Conservation (phyloP, 2,329 filamentous ascomycete species). For the Aspergillus glaucus region DNA sequence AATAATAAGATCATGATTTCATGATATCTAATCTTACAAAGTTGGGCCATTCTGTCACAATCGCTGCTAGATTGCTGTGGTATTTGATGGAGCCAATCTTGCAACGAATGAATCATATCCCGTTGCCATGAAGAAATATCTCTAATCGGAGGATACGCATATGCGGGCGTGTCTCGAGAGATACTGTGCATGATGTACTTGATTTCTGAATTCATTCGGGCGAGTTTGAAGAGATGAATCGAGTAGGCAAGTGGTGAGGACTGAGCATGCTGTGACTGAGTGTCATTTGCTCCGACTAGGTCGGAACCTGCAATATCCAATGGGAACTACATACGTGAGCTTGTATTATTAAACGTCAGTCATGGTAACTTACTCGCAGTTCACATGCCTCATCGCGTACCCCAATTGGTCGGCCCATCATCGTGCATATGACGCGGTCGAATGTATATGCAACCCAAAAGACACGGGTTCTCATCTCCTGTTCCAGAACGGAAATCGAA, state of each 20-base stretch:
- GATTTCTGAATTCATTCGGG: conserved; percentile 50
- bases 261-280: not conserved
- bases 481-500: conserved; percentile 43
- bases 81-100: conserved; percentile 36
- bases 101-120: conserved; percentile 36
- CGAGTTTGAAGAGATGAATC: conserved; percentile 42
- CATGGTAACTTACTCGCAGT: conserved; percentile 34
- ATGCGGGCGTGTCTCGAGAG: conserved; percentile 41
- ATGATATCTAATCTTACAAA: conserved; percentile 45
- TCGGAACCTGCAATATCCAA: conserved; percentile 9
- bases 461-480: conserved; percentile 50
- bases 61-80: conserved; percentile 17
- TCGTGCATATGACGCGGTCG: conserved; percentile 48
- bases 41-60: conserved; percentile 10
- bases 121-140: conserved; percentile 45
- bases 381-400: conserved; percentile 52
- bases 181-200: conserved; percentile 53
- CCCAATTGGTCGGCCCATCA: conserved; percentile 52
- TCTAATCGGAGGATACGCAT: conserved; percentile 44
- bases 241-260: conserved; percentile 27
- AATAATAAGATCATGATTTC: conserved; percentile 46
- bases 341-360: not conserved
- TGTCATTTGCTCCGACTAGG: not conserved
- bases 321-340: conserved; percentile 16
- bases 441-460: conserved; percentile 52